phyloP scores from a whole-genome alignment of 2,329 filamentous ascomycete species.

The Trichophyton schoenleinii region DNA sequence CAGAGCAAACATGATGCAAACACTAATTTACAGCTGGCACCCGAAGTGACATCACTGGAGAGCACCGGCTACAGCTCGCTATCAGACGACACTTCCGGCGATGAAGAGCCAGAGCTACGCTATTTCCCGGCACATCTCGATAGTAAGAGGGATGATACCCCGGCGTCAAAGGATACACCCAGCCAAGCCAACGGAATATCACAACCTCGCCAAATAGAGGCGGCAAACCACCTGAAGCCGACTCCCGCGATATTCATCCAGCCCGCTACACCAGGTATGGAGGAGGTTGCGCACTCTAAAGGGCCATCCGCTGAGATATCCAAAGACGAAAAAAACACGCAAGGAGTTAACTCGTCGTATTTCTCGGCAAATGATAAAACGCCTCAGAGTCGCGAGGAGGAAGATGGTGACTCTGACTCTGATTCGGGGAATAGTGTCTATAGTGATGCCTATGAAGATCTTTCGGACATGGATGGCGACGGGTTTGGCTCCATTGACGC shows the following conservation, averaged over 20 bases:
- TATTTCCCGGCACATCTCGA: neutral
- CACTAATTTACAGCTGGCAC: slow-evolving; percentile 55
- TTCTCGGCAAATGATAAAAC: neutral
- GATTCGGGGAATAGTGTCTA: slow-evolving; percentile 37
- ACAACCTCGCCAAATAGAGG: slow-evolving; percentile 8
- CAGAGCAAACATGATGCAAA: neutral
- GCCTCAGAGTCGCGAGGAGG: neutral
- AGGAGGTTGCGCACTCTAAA: slow-evolving; percentile 16
- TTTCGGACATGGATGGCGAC: slow-evolving; percentile 27
- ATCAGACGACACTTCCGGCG: slow-evolving; percentile 34
- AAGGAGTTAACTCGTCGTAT: neutral
- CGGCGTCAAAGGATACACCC: neutral
- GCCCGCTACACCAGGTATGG: slow-evolving; percentile 36
- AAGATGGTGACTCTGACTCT: slow-evolving; percentile 26
- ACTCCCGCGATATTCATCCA: slow-evolving; percentile 35
- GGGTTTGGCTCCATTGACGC: slow-evolving; percentile 40
- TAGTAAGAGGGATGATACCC: slow-evolving; percentile 4
- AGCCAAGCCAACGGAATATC: neutral
- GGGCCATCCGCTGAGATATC: neutral
- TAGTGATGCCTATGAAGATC: slow-evolving; percentile 33
- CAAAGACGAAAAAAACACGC: neutral
- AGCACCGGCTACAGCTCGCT: slow-evolving; percentile 53
- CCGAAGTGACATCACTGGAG: slow-evolving; percentile 58
- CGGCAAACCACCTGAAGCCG: neutral
- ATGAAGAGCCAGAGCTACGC: slow-evolving; percentile 21